Evolutionary conservation across 805 yeast species (phyloP).

Genomic region (Candida ortonii): DNA sequence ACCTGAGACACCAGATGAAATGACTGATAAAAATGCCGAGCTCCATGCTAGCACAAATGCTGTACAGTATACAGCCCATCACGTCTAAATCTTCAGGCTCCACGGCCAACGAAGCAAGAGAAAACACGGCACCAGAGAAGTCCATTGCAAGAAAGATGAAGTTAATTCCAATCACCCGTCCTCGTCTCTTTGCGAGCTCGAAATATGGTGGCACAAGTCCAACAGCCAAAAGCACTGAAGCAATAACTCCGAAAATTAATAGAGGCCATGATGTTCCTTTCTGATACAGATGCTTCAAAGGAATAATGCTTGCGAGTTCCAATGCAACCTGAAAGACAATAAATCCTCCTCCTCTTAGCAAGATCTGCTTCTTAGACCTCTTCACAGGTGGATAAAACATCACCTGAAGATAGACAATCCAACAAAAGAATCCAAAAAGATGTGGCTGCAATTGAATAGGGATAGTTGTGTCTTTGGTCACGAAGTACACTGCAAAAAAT

Average conservation of each 20-base stretch:
- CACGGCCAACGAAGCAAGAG: slow-evolving; percentile 58
- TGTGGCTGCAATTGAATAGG: slow-evolving; percentile 55
- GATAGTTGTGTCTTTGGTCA: slow-evolving; percentile 45
- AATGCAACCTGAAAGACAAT: slow-evolving; percentile 36
- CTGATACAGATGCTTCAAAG: slow-evolving; percentile 45
- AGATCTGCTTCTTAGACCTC: slow-evolving; percentile 31
- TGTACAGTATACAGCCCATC: slow-evolving; percentile 77
- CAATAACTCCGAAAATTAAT: slow-evolving; percentile 46
- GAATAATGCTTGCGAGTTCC: slow-evolving; percentile 50
- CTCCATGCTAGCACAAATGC: slow-evolving; percentile 71
- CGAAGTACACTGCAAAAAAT: slow-evolving; percentile 51
- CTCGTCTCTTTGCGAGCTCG: slow-evolving; percentile 49
- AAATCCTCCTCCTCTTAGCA: slow-evolving; percentile 33
- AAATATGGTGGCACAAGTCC: slow-evolving; percentile 57
- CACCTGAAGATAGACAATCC: slow-evolving; percentile 46
- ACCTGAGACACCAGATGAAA: slow-evolving; percentile 59
- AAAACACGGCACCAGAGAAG: slow-evolving; percentile 55
- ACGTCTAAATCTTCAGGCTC: slow-evolving; percentile 55
- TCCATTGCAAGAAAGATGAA: slow-evolving; percentile 50
- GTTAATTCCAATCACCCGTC: slow-evolving; percentile 55
- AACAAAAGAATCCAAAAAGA: slow-evolving; percentile 49
- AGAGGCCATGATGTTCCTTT: slow-evolving; percentile 45
- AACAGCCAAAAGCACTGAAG: slow-evolving; percentile 45
- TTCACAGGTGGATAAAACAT: slow-evolving; percentile 52
- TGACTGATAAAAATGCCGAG: slow-evolving; percentile 75